Percentiles rank a stretch among this genome's conserved stretches.
phyloP scores from a whole-genome alignment of 2,329 filamentous ascomycete genomes.

The Aureobasidium sp. region DNA sequence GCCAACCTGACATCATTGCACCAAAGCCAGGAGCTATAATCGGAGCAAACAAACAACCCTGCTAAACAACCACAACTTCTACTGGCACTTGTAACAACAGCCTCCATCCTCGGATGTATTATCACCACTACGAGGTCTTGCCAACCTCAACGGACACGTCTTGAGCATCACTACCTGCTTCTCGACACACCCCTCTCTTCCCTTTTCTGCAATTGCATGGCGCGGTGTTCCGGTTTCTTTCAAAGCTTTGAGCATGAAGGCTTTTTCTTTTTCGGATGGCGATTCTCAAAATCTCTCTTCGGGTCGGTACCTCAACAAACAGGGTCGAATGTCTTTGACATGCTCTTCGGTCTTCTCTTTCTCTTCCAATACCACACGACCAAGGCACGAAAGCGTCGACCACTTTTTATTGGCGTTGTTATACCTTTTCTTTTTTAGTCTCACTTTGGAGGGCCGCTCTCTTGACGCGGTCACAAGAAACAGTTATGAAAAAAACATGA shows the following conservation, averaged over 20 bases:
- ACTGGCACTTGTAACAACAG: slow-evolving; percentile 15
- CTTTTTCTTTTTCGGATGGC: slow-evolving; percentile 9
- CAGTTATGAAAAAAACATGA: neutral
- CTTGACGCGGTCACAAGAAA: neutral
- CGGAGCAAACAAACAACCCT: neutral
- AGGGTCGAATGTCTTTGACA: neutral
- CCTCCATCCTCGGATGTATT: slow-evolving; percentile 9
- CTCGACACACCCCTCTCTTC: neutral
- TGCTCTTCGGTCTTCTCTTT: neutral
- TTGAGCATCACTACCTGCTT: neutral
- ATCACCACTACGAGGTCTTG: slow-evolving; percentile 11
- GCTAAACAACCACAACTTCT: neutral
- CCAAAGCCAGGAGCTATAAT: neutral
- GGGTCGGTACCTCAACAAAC: neutral
- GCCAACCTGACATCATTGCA: neutral
- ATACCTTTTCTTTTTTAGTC: neutral
- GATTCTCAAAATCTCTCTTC: slow-evolving; percentile 1
- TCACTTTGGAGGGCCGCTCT: neutral
- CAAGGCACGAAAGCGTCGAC: neutral
- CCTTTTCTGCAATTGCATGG: slow-evolving; percentile 15
- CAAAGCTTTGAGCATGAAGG: slow-evolving; percentile 11
- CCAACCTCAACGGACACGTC: slow-evolving; percentile 10
- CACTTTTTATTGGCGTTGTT: neutral
- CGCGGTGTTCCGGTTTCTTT: slow-evolving; percentile 15
- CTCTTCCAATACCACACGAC: neutral